phyloP scores from a whole-genome alignment of 805 yeast genomes.

The Pichia californica region DNA sequence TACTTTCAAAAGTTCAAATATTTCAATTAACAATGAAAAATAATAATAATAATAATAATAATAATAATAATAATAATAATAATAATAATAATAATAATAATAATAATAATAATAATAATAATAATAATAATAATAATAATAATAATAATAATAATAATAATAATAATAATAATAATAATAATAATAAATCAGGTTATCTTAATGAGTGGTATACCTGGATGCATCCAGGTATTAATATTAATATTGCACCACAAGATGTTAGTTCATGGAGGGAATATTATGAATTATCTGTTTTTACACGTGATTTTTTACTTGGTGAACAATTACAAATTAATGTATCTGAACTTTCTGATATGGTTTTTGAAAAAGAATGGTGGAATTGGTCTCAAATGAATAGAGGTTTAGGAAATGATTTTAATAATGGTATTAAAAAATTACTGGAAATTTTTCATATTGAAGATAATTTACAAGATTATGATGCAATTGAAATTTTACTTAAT shows the following conservation, averaged over 20 bases:
- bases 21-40: neutral
- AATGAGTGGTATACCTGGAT: constrained; percentile 1
- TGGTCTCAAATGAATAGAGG: neutral
- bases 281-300: constrained; percentile 10
- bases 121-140: neutral
- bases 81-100: neutral
- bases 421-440: neutral
- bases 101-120: neutral
- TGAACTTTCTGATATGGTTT: constrained; percentile 7
- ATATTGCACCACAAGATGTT: constrained; percentile 27
- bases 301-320: neutral
- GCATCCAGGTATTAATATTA: constrained; percentile 17
- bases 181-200: neutral
- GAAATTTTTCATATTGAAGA: constrained; percentile 1
- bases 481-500: constrained; percentile 6
- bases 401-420: neutral
- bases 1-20: neutral
- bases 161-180: neutral
- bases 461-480: neutral
- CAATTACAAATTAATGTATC: neutral
- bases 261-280: constrained; percentile 19
- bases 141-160: neutral
- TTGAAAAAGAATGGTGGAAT: constrained; percentile 26
- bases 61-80: neutral
- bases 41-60: neutral